Evolutionary conservation across 768 basidiomycete genomes (phyloP), one percentile per base, ranked within the genome.

Genomic region (Mycena venus): DNA sequence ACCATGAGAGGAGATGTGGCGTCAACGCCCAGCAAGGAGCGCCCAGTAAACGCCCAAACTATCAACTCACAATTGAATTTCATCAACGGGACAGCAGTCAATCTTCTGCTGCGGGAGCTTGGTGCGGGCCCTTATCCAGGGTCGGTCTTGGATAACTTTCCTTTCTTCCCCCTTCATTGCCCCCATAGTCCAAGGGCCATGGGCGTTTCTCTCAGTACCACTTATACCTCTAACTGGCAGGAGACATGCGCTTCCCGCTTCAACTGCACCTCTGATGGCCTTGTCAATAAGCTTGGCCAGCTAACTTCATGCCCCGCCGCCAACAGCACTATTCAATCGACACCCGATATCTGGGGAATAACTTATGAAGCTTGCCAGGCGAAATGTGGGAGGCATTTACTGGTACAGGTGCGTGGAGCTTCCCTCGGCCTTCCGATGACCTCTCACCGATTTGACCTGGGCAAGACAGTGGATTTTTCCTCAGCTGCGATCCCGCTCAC

Each of bases 301-400:
- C n/a, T 34, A 2, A 67, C 40, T 36, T 27, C 53, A n/a, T 68
- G 65, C 21, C 56, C 32, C 3, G 68, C n/a, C n/a, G n/a, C 56
- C 27, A 53, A 67, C n/a, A n/a, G n/a, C n/a, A n/a, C n/a, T n/a
- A n/a, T n/a, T n/a, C n/a, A n/a, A n/a, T n/a, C n/a, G n/a, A n/a
- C 63, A 38, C 56, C 59, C 23, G 60, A 61, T 7, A 36, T 73
- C 25, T 74, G 73, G 73, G 73, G 73, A 6, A 74, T 74, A 40
- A 74, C 67, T 4, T 29, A 15, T 11, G 15, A 10, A 32, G 68
- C 68, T 31, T 74, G 73, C 34, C 31, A 62, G 40, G 47, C 15
- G 19, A 3, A n/a, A 21, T 74, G 73, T 51, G 73, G 73, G 2
- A 47, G 44, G 34, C 62, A 51, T 47, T 12, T 32, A 27, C 4